These are phyloP conservation scores for Discostella stelligeroides DNA, from an alignment of 108 stramenopile genomes.

Conservation along the genomic window DNA sequence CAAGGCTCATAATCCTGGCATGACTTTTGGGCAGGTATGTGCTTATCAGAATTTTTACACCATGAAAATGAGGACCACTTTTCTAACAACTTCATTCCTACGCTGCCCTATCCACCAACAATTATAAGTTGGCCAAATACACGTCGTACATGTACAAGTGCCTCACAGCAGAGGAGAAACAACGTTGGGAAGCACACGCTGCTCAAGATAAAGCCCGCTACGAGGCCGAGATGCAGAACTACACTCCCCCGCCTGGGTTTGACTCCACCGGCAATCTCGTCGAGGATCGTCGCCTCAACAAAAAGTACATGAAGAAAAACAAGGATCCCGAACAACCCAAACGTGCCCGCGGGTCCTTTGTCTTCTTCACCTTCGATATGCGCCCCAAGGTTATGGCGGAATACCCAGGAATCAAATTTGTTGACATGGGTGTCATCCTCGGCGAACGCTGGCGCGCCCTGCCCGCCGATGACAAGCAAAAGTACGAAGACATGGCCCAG, in stretches of 20 bases:
- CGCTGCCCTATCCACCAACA: background rate
- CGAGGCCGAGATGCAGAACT: constrained; percentile 75
- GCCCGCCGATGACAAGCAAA: constrained; percentile 79
- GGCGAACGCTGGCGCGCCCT: constrained; percentile 92
- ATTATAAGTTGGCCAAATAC: constrained; percentile 72
- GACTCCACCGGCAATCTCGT: constrained; percentile 81
- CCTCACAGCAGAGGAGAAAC: constrained; percentile 79
- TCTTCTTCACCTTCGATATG: constrained; percentile 86
- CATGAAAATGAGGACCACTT: no score
- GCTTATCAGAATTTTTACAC: no score
- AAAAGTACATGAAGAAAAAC: constrained; percentile 64
- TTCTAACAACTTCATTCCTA: no score
- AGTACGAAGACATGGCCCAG: constrained; percentile 84
- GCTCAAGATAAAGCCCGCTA: constrained; percentile 83
- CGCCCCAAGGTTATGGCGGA: constrained; percentile 83
- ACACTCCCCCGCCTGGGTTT: constrained; percentile 71
- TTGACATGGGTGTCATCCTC: constrained; percentile 88
- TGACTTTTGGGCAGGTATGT: constrained; percentile 66
- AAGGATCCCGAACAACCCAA: constrained; percentile 84
- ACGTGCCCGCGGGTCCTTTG: constrained; percentile 77
- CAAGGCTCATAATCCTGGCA: constrained; percentile 62
- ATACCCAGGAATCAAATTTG: constrained; percentile 88
- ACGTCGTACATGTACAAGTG: constrained; percentile 91
- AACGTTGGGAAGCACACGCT: constrained; percentile 79
- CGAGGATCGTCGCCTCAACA: constrained; percentile 71